phyloP scores from a whole-genome alignment of 371 early-diverging fungal genomes.

The Mortierella sp. region DNA sequence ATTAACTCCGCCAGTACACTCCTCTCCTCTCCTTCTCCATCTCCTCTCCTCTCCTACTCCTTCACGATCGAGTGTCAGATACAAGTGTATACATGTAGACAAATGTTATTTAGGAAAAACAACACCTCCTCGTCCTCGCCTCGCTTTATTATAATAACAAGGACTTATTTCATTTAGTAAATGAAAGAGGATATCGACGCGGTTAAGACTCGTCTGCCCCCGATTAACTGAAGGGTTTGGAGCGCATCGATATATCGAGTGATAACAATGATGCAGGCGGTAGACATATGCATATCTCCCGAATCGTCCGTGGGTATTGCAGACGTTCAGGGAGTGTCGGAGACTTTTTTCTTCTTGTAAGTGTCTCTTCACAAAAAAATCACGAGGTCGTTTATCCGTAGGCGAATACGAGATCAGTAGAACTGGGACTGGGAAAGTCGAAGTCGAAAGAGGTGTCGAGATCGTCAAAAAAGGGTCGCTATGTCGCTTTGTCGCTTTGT shows the following conservation, averaged over 20 bases:
- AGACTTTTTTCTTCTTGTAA: not conserved
- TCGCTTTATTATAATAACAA: slow-evolving; percentile 53
- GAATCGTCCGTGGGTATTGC: not conserved
- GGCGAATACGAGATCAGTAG: not conserved
- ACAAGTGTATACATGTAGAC: slow-evolving; percentile 19
- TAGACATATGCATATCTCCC: not conserved
- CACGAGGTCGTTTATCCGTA: not conserved
- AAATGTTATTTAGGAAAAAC: slow-evolving; percentile 28
- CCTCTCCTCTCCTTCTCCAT: slow-evolving; percentile 16
- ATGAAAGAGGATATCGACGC: slow-evolving; percentile 34
- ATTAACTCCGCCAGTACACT: slow-evolving; percentile 11
- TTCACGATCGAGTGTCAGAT: slow-evolving; percentile 14
- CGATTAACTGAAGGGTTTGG: not conserved
- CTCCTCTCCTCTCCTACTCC: slow-evolving; percentile 6
- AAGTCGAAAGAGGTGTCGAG: not conserved
- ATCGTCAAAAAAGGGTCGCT: not conserved
- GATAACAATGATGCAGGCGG: not conserved
- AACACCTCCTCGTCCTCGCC: slow-evolving; percentile 56
- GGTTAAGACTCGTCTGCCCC: not conserved
- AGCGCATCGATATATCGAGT: not conserved
- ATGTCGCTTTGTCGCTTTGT: not conserved
- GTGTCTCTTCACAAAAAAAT: not conserved
- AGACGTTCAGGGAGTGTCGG: not conserved
- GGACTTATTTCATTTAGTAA: slow-evolving; percentile 31
- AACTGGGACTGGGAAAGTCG: not conserved